A percentile compares a stretch with the other conserved stretches of the same genome.
Conservation (phyloP, 2,329 filamentous ascomycete species). For the Colletotrichum somersetense region DNA sequence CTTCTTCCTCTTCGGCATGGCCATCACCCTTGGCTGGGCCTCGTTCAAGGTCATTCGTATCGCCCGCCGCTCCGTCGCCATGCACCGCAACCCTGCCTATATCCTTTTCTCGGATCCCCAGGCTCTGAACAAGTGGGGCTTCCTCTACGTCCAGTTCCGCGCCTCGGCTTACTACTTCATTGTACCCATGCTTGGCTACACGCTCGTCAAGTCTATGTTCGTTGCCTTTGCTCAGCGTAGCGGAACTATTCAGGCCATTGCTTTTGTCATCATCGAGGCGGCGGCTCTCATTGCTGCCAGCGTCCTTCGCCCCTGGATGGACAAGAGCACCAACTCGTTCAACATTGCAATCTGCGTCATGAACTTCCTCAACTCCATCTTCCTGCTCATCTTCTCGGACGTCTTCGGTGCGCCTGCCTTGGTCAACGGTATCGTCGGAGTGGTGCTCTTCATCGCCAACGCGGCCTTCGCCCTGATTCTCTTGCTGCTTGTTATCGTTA, state of each 20-base stretch:
- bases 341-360: constrained; percentile 92
- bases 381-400: constrained; percentile 88
- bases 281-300: constrained; percentile 81
- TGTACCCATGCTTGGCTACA: constrained; percentile 81
- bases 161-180: constrained; percentile 97
- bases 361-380: constrained; percentile 92
- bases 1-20: constrained; percentile 88
- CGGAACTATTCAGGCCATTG: constrained; percentile 81
- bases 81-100: constrained; percentile 97
- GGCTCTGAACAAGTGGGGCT: constrained; percentile 96
- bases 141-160: constrained; percentile 96
- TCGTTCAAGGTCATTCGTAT: constrained; percentile 90
- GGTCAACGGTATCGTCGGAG: constrained; percentile 88
- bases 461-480: constrained; percentile 86
- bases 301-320: constrained; percentile 95
- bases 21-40: constrained; percentile 84
- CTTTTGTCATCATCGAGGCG: constrained; percentile 85
- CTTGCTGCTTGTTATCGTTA: constrained; percentile 79
- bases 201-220: constrained; percentile 90
- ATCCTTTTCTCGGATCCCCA: constrained; percentile 97
- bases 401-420: constrained; percentile 87
- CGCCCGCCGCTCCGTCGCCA: constrained; percentile 85
- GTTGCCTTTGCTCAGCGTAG: constrained; percentile 82
- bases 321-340: constrained; percentile 97
- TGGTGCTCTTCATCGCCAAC: constrained; percentile 90